Percentiles rank a stretch among this genome's conserved stretches.
Conservation (phyloP, 1,284 basidiomycete genomes). For the Cutaneotrichosporon sp. region DNA sequence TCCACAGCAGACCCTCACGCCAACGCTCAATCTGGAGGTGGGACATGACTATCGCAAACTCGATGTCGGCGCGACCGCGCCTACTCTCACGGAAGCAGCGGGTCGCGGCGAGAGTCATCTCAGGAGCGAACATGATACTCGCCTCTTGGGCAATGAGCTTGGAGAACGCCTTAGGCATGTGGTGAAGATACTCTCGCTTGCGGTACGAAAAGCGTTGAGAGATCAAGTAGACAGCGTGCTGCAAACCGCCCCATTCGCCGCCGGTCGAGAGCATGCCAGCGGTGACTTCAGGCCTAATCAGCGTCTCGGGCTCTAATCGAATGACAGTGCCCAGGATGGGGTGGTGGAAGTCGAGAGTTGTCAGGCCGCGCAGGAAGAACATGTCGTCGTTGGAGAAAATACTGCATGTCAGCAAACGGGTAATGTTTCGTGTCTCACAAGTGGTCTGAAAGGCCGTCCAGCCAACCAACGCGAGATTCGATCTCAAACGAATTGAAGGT, state of each 20-base stretch:
- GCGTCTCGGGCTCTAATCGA: constrained; percentile 31
- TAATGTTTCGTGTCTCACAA: constrained; percentile 25
- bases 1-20: constrained; percentile 42
- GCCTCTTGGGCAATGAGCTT: constrained; percentile 31
- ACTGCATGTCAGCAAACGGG: constrained; percentile 10
- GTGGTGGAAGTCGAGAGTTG: constrained; percentile 34
- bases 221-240: constrained; percentile 32
- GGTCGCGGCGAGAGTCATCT: constrained; percentile 26
- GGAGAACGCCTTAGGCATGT: constrained; percentile 36
- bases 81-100: constrained; percentile 35
- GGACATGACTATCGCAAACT: constrained; percentile 36
- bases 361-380: constrained; percentile 31
- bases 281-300: constrained; percentile 23
- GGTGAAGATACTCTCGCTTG: constrained; percentile 34
- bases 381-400: constrained; percentile 44
- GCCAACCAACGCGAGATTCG: constrained; percentile 31
- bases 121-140: constrained; percentile 32
- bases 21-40: constrained; percentile 41
- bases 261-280: constrained; percentile 20
- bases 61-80: constrained; percentile 34
- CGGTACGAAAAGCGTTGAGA: constrained; percentile 28
- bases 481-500: constrained; percentile 43
- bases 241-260: constrained; percentile 43
- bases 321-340: constrained; percentile 34
- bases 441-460: constrained; percentile 33